Base-by-base conservation (phyloP, 177 flowering plant genomes). In the Vitis hybrid region DNA sequence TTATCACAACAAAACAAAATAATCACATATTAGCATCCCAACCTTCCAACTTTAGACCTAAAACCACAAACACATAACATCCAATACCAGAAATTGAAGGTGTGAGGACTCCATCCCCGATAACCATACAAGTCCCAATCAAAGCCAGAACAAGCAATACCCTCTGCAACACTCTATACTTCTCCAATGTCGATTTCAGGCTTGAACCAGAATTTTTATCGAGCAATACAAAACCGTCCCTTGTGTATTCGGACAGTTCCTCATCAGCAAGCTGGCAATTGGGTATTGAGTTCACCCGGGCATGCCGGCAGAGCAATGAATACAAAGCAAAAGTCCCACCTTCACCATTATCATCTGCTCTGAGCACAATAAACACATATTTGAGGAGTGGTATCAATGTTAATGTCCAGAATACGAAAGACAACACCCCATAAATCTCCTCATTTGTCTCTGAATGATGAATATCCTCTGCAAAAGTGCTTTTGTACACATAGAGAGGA, bases 331-430 rank as follows among this genome's bases (percentile, higher is more conserved):
- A 89, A 59, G 97, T 91, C 11, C 97, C 97, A 50, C 97, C 97
- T 84, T 91, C 94, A 33, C 97, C 97, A 83, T 88, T 89, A 66
- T 91, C 97, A 74, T 89, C 91, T 15, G 93, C 97, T 81, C 89
- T 81, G 11, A 88, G 89, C 61, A 92, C 94, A 65, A 92, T 85
- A 72, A 92, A 90, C 67, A 92, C 97, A 79, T 92, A 92, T 68
- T 92, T 92, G 62, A 92, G 76, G 11, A 92, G 78, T 39, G 97
- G 97, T 12, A 92, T 76, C 1, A 92, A 62, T 3, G 97, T 92
- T 56, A 92, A 69, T 7, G 97, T 90, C 94, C 94, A 92, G 71
- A 92, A 90, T 5, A 92, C 86, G 65, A 92, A 87, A 48, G 93
- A 90, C 56, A 92, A 72, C 3, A 87, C 97, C 57, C 97, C 97